Base-by-base conservation (phyloP, 2,329 filamentous ascomycete genomes). In the Ophiostoma novo-ulmi region DNA sequence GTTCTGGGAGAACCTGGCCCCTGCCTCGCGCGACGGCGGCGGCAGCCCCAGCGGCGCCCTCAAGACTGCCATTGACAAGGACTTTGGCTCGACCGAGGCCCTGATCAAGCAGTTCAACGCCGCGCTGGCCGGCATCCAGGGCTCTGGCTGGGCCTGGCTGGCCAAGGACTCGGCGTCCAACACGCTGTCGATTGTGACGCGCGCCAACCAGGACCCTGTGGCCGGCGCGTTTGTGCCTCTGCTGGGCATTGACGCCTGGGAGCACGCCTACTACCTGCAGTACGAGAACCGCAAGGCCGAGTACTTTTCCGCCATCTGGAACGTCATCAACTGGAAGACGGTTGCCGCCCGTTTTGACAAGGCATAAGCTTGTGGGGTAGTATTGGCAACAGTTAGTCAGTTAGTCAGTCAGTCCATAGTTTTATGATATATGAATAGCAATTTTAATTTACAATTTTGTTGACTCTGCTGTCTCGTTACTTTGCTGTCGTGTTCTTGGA, bases 251-350 rank as follows among this genome's bases (percentile, higher is more conserved):
- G 94, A 97, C 83, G 94, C 93, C 70, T 97, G 93, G 93, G 93
- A 97, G 85, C 93, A 97, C 82, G 93, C 93, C 69, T 97, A 96
- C 85, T 96, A 97, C 83, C 85, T 97, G 73, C 92, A 97, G 84
- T 97, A 97, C 83, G 87, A 97, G 88, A 97, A 97, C 86, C 90
- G 93, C 81, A 97, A 97, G 88, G 93, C 91, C 71, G 93, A 97
- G 84, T 97, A 97, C 85, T 97, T 97, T 82, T 87, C 87, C 77
- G 92, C 92, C 72, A 91, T 97, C 79, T 97, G 94, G 94, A 92
- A 97, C 76, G 93, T 97, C 68, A 84, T 97, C 80, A 97, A 97
- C 88, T 97, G 94, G 94, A 93, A 93, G 87, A 88, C 91, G 41
- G 94, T 93, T 64, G 89, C 91, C 80, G 88, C 89, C 85, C 88